Evolutionary conservation across 306 rosid genomes (phyloP).

Genomic region (Leucaena leucocephala): DNA sequence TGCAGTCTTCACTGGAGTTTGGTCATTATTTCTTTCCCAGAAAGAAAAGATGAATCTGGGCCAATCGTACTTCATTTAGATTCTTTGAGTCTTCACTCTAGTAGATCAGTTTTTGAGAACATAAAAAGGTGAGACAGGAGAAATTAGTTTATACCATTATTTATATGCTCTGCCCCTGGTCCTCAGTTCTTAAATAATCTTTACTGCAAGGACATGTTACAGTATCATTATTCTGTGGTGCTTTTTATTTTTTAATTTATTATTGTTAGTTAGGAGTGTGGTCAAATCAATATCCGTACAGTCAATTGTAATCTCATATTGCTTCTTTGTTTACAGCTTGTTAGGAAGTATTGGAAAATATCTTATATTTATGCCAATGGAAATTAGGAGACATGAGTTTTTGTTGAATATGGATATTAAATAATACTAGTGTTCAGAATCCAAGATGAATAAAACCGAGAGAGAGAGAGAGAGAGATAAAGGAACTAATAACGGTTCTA

Average conservation of each 20-base stretch:
- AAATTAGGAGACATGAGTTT: neutral
- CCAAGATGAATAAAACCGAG: slow-evolving; percentile 3
- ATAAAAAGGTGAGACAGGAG: slow-evolving; percentile 71
- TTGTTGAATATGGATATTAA: neutral
- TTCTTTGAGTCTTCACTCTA: slow-evolving; percentile 85
- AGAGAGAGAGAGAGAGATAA: neutral
- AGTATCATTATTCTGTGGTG: slow-evolving; percentile 3
- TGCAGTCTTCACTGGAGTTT: slow-evolving; percentile 95
- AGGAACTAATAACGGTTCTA: neutral
- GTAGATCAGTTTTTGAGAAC: slow-evolving; percentile 69
- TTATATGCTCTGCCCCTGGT: slow-evolving; percentile 22
- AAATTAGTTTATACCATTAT: slow-evolving; percentile 16
- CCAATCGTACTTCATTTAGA: slow-evolving; percentile 96
- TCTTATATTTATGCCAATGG: slow-evolving; percentile 1
- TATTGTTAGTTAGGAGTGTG: slow-evolving; percentile 1
- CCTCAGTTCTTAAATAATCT: slow-evolving; percentile 26
- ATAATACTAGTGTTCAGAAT: neutral
- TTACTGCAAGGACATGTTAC: neutral
- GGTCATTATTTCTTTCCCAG: slow-evolving; percentile 87
- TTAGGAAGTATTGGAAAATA: slow-evolving; percentile 22
- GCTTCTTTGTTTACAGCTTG: slow-evolving; percentile 19
- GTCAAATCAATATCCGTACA: slow-evolving; percentile 17
- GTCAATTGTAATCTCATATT: neutral
- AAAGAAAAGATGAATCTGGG: slow-evolving; percentile 80
- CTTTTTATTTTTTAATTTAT: neutral